phyloP scores from a whole-genome alignment of 306 rosid species.

The Luffa acutangula region DNA sequence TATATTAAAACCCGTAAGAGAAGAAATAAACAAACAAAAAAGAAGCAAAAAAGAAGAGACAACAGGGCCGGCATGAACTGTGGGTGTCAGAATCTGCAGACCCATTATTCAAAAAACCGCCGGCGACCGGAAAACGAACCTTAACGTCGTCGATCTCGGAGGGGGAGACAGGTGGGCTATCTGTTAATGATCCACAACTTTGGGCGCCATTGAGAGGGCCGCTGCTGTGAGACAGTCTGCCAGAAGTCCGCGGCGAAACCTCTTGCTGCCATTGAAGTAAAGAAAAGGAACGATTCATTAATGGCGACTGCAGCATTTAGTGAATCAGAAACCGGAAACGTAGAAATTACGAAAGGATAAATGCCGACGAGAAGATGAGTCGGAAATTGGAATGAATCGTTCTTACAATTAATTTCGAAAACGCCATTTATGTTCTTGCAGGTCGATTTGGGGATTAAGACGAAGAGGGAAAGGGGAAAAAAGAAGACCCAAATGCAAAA shows the following conservation, averaged over 20 bases:
- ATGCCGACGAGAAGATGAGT: not conserved
- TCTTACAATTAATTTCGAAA: not conserved
- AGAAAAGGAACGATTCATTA: not conserved
- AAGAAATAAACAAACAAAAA: not conserved
- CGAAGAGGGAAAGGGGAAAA: not conserved
- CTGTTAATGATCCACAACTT: conserved; percentile 72
- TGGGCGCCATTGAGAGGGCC: conserved; percentile 91
- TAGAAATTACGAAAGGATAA: not conserved
- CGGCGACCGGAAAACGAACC: conserved; percentile 27
- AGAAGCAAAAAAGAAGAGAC: not conserved
- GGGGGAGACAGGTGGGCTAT: conserved; percentile 91
- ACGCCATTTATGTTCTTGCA: not conserved
- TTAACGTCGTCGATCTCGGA: conserved; percentile 77
- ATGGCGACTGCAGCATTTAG: not conserved
- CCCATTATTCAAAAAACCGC: not conserved
- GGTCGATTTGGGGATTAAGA: not conserved
- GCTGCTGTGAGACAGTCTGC: conserved; percentile 88
- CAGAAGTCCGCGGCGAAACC: conserved; percentile 82
- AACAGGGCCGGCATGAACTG: conserved; percentile 2
- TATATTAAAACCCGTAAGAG: not conserved
- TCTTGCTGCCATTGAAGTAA: conserved; percentile 44
- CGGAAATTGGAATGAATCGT: not conserved
- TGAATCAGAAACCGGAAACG: not conserved
- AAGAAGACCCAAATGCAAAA: not conserved
- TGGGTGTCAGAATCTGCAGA: not conserved